Evolutionary conservation across 2,329 filamentous ascomycete species (phyloP).

Genomic region (Arthrobotrys sinensis): DNA sequence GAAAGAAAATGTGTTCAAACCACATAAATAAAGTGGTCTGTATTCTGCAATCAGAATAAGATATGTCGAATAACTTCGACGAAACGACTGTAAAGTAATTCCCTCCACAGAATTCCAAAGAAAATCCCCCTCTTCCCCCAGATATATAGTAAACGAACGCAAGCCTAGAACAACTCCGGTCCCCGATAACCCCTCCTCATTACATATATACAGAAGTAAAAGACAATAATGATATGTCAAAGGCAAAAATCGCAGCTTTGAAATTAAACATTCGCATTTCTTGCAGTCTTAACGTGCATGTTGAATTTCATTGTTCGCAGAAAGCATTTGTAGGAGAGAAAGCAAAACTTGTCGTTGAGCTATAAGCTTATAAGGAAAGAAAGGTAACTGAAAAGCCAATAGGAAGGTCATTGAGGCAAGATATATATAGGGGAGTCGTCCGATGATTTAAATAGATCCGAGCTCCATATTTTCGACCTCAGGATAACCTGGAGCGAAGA

Average conservation of each 20-base stretch:
- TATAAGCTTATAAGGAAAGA: neutral
- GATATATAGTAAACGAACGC: constrained; percentile 44
- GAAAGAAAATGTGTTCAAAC: constrained; percentile 1
- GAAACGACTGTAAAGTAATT: constrained; percentile 27
- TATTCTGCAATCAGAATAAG: constrained; percentile 9
- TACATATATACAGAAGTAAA: constrained; percentile 57
- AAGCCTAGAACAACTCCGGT: constrained; percentile 54
- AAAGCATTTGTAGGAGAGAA: constrained; percentile 8
- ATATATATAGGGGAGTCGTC: constrained; percentile 33
- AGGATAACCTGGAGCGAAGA: constrained; percentile 54
- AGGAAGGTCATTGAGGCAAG: neutral
- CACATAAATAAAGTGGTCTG: neutral
- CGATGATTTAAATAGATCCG: constrained; percentile 40
- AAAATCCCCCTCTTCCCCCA: constrained; percentile 18
- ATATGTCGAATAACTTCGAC: constrained; percentile 7
- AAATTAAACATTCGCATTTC: constrained; percentile 53
- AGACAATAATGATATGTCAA: neutral
- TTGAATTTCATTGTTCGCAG: constrained; percentile 31
- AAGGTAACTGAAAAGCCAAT: neutral
- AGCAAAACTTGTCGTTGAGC: constrained; percentile 36
- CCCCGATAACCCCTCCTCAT: constrained; percentile 53
- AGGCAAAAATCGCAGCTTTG: constrained; percentile 16
- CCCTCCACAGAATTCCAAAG: constrained; percentile 9
- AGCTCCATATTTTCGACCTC: constrained; percentile 59
- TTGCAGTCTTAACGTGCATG: constrained; percentile 26